Conservation (phyloP, 2,329 filamentous ascomycete genomes). For the Aspergillus niger region DNA sequence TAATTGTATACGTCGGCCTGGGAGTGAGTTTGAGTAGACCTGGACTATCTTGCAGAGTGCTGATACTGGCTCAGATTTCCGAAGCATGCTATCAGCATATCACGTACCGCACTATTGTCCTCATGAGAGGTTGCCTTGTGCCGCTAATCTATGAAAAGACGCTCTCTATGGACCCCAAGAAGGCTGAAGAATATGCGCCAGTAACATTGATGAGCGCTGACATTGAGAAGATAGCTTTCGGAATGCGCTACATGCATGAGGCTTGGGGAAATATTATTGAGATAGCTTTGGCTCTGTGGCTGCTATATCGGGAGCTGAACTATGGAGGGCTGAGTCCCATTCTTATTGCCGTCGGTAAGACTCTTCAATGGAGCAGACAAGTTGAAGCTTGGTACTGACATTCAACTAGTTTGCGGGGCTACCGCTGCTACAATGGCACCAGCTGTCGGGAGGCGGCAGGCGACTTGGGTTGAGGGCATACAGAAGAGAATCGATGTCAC, state of each 20-base stretch:
- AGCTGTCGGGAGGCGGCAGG: constrained; percentile 18
- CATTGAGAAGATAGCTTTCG: constrained; percentile 30
- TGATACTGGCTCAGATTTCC: constrained; percentile 14
- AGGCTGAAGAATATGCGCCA: constrained; percentile 22
- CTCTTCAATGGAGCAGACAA: neutral
- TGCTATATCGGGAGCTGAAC: constrained; percentile 23
- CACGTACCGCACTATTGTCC: constrained; percentile 12
- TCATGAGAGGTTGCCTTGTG: constrained; percentile 2
- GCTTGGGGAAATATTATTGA: constrained; percentile 23
- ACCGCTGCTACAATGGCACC: constrained; percentile 1
- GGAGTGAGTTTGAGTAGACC: neutral
- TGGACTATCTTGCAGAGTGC: neutral
- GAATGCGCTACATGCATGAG: constrained; percentile 32
- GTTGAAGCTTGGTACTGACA: neutral
- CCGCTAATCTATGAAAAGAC: constrained; percentile 39
- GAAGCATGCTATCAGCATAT: constrained; percentile 34
- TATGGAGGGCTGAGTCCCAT: constrained; percentile 27
- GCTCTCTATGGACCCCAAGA: constrained; percentile 20
- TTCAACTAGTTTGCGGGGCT: neutral
- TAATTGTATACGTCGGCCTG: neutral
- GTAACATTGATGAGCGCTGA: constrained; percentile 40
- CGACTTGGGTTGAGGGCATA: constrained; percentile 29
- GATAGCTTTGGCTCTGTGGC: constrained; percentile 21
- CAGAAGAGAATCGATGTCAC: constrained; percentile 32
- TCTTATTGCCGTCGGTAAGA: constrained; percentile 20